Evolutionary conservation across 2,329 filamentous ascomycete species (phyloP).

Genomic region (Sporothrix inflata): DNA sequence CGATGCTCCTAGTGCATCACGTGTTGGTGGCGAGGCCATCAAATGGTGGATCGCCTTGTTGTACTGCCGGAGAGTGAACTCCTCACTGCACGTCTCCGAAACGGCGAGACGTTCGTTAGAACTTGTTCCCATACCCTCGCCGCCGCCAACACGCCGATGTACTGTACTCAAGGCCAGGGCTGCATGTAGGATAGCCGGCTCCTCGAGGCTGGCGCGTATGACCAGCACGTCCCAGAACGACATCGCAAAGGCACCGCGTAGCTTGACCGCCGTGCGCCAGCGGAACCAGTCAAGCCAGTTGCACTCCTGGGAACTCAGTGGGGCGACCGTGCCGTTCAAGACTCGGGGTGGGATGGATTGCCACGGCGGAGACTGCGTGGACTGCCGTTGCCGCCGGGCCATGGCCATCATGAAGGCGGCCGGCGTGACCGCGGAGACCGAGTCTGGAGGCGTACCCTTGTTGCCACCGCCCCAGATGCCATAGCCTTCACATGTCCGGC

Average conservation of each 20-base stretch:
- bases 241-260: slow-evolving; percentile 1
- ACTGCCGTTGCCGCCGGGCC: not conserved
- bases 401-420: slow-evolving; percentile 1
- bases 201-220: slow-evolving; percentile 15
- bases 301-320: slow-evolving; percentile 11
- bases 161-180: slow-evolving; percentile 13
- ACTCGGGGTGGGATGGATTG: not conserved
- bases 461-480: slow-evolving; percentile 17
- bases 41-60: slow-evolving; percentile 20
- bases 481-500: slow-evolving; percentile 11
- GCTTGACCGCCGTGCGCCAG: slow-evolving; percentile 14
- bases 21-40: not conserved
- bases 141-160: not conserved
- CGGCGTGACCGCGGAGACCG: not conserved
- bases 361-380: not conserved
- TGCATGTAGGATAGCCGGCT: slow-evolving; percentile 9
- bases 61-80: slow-evolving; percentile 22
- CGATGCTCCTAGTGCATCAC: not conserved
- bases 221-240: slow-evolving; percentile 22
- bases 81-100: not conserved
- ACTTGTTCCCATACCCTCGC: not conserved
- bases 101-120: not conserved
- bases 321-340: not conserved
- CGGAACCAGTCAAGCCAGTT: slow-evolving; percentile 21
- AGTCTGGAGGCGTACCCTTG: not conserved